Percentiles rank a stretch among this genome's conserved stretches.
Evolutionary conservation across 805 yeast genomes (phyloP).

Genomic region (Suhomyces canberraensis): DNA sequence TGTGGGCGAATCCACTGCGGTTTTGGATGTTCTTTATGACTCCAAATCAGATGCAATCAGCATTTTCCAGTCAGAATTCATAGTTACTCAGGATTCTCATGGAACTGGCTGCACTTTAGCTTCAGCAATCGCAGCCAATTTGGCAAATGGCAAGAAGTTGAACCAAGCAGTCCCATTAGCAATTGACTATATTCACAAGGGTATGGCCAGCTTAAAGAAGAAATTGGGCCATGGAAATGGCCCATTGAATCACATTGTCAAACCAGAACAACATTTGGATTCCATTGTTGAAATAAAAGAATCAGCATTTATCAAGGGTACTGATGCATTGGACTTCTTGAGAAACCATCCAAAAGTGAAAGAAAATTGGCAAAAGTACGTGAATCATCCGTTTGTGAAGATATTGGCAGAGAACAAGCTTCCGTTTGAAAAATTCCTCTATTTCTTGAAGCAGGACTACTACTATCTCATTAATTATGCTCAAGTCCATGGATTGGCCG

Average conservation of each 20-base stretch:
- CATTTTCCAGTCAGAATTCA: constrained; percentile 45
- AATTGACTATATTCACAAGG: constrained; percentile 64
- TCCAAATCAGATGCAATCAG: constrained; percentile 32
- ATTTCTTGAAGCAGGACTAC: constrained; percentile 63
- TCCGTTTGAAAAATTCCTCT: constrained; percentile 47
- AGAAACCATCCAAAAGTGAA: constrained; percentile 53
- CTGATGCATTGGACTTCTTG: constrained; percentile 41
- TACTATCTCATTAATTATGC: constrained; percentile 68
- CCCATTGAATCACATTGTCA: constrained; percentile 67
- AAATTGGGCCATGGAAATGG: constrained; percentile 56
- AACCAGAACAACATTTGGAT: constrained; percentile 17
- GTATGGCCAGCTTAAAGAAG: constrained; percentile 46
- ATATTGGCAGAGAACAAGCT: constrained; percentile 52
- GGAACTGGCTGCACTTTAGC: constrained; percentile 92
- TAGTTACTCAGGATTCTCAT: constrained; percentile 59
- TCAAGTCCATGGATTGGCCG: constrained; percentile 60
- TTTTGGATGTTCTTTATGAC: constrained; percentile 55
- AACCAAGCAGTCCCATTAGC: constrained; percentile 51
- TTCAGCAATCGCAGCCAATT: constrained; percentile 71
- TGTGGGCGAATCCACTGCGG: not conserved
- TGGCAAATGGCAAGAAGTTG: constrained; percentile 54
- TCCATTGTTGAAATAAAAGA: not conserved
- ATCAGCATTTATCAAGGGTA: not conserved
- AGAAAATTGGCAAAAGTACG: constrained; percentile 56
- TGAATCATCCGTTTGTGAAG: constrained; percentile 59